Conservation (phyloP, 495 filamentous ascomycete species). For the Hypoxylon subgilvum region DNA sequence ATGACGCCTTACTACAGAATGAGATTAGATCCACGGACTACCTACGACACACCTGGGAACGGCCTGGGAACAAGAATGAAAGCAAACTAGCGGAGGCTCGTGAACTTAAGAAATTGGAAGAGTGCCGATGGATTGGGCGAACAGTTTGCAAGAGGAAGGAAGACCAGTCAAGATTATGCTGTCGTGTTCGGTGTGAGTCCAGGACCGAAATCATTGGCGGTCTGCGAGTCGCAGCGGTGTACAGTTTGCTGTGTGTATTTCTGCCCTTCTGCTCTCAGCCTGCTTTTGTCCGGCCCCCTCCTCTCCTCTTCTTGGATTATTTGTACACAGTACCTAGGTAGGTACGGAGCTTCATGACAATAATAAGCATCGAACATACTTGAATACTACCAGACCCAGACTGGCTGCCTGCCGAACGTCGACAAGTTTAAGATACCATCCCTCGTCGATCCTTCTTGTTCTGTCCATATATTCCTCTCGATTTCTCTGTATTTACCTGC, state of each 20-base stretch:
- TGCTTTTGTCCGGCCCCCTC: neutral
- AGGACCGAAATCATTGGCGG: slow-evolving; percentile 28
- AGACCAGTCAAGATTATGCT: slow-evolving; percentile 31
- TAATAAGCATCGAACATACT: slow-evolving; percentile 26
- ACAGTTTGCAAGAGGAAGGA: slow-evolving; percentile 11
- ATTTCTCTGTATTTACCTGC: neutral
- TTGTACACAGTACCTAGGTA: slow-evolving; percentile 39
- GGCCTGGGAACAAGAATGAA: too few species aligned
- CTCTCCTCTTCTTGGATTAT: slow-evolving; percentile 12
- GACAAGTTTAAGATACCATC: slow-evolving; percentile 28
- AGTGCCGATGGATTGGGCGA: slow-evolving; percentile 4
- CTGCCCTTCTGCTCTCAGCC: slow-evolving; percentile 9
- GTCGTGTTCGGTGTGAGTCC: slow-evolving; percentile 36
- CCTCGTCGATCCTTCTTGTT: slow-evolving; percentile 16
- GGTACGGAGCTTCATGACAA: slow-evolving; percentile 19
- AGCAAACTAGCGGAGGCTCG: too few species aligned
- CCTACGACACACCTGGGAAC: neutral
- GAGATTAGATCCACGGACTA: slow-evolving; percentile 1
- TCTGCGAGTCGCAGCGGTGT: slow-evolving; percentile 29
- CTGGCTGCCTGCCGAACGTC: slow-evolving; percentile 10
- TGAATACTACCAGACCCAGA: slow-evolving; percentile 26
- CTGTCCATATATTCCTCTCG: slow-evolving; percentile 4
- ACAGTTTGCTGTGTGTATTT: slow-evolving; percentile 20
- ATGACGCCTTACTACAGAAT: slow-evolving; percentile 3
- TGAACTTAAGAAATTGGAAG: too few species aligned